Percentiles rank a stretch among this genome's conserved stretches.
Evolutionary conservation across 306 rosid genomes (phyloP).

Genomic region (Dryas alaskensis): DNA sequence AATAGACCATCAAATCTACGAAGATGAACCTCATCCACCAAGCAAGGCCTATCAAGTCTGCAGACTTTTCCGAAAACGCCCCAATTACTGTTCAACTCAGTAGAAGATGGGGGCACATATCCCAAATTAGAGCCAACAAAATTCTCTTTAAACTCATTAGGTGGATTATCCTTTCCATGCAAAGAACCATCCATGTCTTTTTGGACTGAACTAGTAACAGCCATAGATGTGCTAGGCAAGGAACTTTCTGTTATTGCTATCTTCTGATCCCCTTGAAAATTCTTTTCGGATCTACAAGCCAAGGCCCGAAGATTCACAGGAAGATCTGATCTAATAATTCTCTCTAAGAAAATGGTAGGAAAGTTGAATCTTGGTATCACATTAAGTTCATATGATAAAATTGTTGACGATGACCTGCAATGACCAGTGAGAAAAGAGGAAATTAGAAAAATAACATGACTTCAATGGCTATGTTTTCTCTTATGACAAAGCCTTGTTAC

Average conservation of each 20-base stretch:
- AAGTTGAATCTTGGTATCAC: conserved; percentile 93
- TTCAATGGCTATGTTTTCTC: neutral
- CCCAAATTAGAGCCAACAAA: conserved; percentile 43
- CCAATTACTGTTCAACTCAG: conserved; percentile 54
- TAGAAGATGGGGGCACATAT: conserved; percentile 41
- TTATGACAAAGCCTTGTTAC: neutral
- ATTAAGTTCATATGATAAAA: conserved; percentile 75
- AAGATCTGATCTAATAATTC: conserved; percentile 89
- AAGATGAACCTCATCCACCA: conserved; percentile 97
- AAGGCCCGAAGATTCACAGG: conserved; percentile 89
- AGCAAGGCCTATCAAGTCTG: conserved; percentile 74
- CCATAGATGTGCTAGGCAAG: conserved; percentile 24
- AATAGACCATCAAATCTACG: conserved; percentile 95
- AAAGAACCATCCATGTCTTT: conserved; percentile 37
- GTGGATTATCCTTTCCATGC: conserved; percentile 40
- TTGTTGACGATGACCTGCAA: conserved; percentile 70
- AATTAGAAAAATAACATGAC: conserved; percentile 1
- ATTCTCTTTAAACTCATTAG: conserved; percentile 44
- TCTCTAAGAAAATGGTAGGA: conserved; percentile 89
- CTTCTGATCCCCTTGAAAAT: conserved; percentile 40
- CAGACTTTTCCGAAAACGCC: conserved; percentile 75
- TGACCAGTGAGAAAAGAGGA: conserved; percentile 3
- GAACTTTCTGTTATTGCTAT: conserved; percentile 30
- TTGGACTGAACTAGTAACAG: conserved; percentile 33
- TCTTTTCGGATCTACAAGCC: conserved; percentile 77